Percentiles rank a stretch among this genome's conserved stretches.
Evolutionary conservation across 2,329 filamentous ascomycete genomes (phyloP).

Genomic region (Diaporthe batatas): DNA sequence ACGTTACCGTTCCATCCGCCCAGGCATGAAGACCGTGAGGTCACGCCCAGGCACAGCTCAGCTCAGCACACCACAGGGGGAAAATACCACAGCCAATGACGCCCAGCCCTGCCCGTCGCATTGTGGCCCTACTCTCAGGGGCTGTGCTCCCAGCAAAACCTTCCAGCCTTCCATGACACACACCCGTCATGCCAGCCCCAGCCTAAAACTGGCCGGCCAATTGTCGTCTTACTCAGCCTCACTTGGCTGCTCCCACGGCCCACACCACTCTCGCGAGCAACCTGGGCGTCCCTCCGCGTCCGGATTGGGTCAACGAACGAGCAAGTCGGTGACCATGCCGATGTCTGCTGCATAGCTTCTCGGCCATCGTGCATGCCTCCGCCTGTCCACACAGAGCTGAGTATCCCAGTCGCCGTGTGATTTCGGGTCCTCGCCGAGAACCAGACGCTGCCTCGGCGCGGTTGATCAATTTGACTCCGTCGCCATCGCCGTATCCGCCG

Average conservation of each 20-base stretch:
- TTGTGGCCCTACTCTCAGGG: constrained; percentile 23
- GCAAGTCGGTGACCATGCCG: not conserved
- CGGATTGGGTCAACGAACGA: constrained; percentile 2
- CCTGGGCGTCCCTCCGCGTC: not conserved
- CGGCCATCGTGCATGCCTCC: not conserved
- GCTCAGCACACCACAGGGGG: not conserved
- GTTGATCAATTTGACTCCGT: not conserved
- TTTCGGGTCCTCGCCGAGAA: constrained; percentile 3
- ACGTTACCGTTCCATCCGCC: constrained; percentile 29
- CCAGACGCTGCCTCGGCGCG: not conserved
- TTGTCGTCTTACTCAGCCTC: constrained; percentile 34
- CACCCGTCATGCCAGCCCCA: constrained; percentile 26
- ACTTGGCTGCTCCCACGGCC: constrained; percentile 14
- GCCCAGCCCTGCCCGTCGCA: not conserved
- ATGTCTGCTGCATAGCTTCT: not conserved
- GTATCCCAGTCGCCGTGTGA: not conserved
- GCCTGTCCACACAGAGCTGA: not conserved
- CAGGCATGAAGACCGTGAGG: constrained; percentile 21
- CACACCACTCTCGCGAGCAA: not conserved
- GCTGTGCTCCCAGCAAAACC: constrained; percentile 7
- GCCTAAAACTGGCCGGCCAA: constrained; percentile 11
- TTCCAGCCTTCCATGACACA: constrained; percentile 27
- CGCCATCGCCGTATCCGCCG: not conserved
- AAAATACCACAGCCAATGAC: constrained; percentile 4
- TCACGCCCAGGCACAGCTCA: constrained; percentile 12